Evolutionary conservation across 2,329 filamentous ascomycete genomes (phyloP).

Genomic region (Monilinia aucupariae): DNA sequence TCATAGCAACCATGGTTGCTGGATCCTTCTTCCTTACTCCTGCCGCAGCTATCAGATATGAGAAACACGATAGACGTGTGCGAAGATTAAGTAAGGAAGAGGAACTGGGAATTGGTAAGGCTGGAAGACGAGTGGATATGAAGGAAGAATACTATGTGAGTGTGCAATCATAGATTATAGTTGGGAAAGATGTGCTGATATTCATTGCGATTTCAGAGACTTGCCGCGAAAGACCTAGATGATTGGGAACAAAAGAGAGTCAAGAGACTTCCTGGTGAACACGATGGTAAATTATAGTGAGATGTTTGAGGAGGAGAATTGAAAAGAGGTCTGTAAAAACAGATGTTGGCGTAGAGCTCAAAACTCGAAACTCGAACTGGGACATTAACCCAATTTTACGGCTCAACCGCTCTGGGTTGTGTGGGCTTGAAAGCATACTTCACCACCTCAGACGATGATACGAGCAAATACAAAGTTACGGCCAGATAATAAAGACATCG

Average conservation of each 20-base stretch:
- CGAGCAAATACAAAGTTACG: slow-evolving; percentile 5
- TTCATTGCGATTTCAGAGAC: slow-evolving; percentile 48
- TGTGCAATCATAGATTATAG: slow-evolving; percentile 25
- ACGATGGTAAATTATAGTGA: slow-evolving; percentile 68
- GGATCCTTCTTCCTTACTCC: slow-evolving; percentile 93
- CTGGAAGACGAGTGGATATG: slow-evolving; percentile 67
- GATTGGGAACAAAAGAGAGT: slow-evolving; percentile 97
- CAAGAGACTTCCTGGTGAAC: slow-evolving; percentile 81
- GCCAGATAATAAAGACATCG: slow-evolving; percentile 9
- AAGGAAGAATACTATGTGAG: slow-evolving; percentile 82
- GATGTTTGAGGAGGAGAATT: neutral
- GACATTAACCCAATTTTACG: neutral
- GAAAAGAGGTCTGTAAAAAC: too few relatives aligned
- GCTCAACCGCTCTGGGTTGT: slow-evolving; percentile 7
- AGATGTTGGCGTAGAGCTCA: neutral
- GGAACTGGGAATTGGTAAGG: slow-evolving; percentile 72
- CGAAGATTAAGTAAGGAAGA: slow-evolving; percentile 80
- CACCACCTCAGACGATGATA: neutral
- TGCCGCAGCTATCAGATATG: slow-evolving; percentile 88
- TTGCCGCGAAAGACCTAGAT: slow-evolving; percentile 85
- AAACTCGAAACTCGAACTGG: neutral
- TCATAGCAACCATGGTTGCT: slow-evolving; percentile 81
- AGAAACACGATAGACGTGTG: slow-evolving; percentile 86
- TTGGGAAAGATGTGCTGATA: slow-evolving; percentile 15
- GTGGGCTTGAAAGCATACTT: neutral